These are phyloP conservation scores for Solanum hybrid DNA, from an alignment of 305 asterid genomes.

Conservation along the genomic window DNA sequence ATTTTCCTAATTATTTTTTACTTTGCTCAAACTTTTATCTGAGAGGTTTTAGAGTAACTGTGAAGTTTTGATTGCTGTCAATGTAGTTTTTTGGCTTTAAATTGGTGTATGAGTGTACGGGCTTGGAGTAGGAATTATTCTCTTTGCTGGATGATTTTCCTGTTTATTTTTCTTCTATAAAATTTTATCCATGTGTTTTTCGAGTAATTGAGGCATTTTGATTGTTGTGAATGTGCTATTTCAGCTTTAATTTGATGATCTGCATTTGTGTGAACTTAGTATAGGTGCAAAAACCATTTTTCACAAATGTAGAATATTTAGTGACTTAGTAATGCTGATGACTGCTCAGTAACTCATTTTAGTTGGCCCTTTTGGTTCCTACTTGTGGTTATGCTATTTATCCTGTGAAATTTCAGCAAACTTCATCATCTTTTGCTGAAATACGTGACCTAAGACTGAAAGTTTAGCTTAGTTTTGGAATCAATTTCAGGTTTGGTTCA, in stretches of 20 bases:
- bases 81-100: neutral
- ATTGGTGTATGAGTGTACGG: neutral
- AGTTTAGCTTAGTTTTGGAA: neutral
- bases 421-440: neutral
- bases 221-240: neutral
- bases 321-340: neutral
- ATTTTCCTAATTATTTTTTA: neutral
- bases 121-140: neutral
- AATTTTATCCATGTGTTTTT: neutral
- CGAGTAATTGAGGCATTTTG: neutral
- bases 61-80: neutral
- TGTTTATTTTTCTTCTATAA: neutral
- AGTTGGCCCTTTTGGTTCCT: neutral
- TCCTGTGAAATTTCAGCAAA: neutral
- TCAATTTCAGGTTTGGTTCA: slow-evolving; percentile 21
- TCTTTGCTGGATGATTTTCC: neutral
- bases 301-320: neutral
- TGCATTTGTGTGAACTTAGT: neutral
- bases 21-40: neutral
- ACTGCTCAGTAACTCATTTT: neutral
- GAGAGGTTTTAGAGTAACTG: neutral
- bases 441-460: neutral
- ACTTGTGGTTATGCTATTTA: neutral
- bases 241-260: neutral
- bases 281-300: neutral